phyloP scores from a whole-genome alignment of 345 rosid species.

The Boechera retrofracta region DNA sequence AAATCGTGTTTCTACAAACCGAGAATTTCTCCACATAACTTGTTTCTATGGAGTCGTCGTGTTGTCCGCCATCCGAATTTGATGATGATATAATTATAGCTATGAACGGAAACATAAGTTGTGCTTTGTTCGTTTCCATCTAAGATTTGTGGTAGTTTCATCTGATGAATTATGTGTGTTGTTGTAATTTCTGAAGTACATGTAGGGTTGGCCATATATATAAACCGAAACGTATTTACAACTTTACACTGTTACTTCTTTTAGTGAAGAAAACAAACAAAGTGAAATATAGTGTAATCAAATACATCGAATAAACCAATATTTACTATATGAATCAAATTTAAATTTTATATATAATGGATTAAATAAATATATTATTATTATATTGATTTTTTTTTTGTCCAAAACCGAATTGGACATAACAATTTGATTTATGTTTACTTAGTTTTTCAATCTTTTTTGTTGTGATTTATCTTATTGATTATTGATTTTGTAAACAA shows the following conservation, averaged over 20 bases:
- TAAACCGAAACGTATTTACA: conserved; percentile 1
- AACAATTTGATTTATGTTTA: no score
- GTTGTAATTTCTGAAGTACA: background rate
- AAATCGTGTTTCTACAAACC: conserved; percentile 49
- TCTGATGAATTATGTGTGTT: background rate
- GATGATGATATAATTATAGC: conserved; percentile 1
- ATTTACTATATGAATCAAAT: background rate
- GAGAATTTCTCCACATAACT: conserved; percentile 52
- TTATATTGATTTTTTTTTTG: no score
- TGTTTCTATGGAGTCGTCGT: conserved; percentile 60
- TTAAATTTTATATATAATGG: background rate
- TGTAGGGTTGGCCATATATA: conserved; percentile 10
- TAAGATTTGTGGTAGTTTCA: conserved; percentile 7
- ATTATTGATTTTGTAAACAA: background rate
- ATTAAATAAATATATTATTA: background rate
- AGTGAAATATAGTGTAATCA: background rate
- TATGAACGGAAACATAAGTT: background rate
- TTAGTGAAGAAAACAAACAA: background rate
- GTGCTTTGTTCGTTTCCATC: conserved; percentile 17
- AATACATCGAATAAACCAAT: background rate
- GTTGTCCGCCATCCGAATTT: conserved; percentile 50
- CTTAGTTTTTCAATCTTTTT: no score
- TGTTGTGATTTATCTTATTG: background rate
- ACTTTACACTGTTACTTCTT: background rate
- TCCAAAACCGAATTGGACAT: no score